phyloP scores from a whole-genome alignment of 2,329 filamentous ascomycete genomes.

The Verticillium tricorpus region DNA sequence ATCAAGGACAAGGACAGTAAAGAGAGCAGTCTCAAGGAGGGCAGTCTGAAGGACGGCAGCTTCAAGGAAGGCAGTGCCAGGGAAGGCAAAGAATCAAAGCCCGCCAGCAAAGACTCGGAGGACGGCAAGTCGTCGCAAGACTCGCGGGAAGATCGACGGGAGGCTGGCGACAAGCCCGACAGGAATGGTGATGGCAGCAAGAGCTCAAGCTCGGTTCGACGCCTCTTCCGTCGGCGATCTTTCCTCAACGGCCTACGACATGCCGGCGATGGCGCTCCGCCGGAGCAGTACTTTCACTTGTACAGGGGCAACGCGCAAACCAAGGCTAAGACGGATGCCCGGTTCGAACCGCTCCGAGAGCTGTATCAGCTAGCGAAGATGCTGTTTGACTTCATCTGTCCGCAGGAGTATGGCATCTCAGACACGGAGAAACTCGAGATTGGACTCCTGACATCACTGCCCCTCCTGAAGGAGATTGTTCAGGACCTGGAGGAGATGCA shows the following conservation, averaged over 20 bases:
- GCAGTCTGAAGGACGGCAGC: conserved; percentile 5
- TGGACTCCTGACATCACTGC: conserved; percentile 86
- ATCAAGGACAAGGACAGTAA: conserved; percentile 25
- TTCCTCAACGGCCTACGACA: conserved; percentile 51
- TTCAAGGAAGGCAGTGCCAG: conserved; percentile 22
- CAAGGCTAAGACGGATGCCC: conserved; percentile 76
- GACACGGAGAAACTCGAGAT: conserved; percentile 98
- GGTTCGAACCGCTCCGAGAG: conserved; percentile 84
- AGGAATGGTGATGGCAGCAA: conserved; percentile 27
- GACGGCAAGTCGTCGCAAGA: conserved; percentile 35
- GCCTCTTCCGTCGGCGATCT: conserved; percentile 57
- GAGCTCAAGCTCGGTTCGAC: conserved; percentile 28
- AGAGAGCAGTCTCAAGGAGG: conserved; percentile 13
- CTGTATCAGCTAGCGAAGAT: conserved; percentile 92
- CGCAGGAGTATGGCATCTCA: conserved; percentile 95
- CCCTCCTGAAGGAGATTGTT: conserved; percentile 93
- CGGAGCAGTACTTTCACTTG: conserved; percentile 82
- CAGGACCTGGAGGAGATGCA: conserved; percentile 96
- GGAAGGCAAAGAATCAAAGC: conserved; percentile 34
- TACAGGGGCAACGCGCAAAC: conserved; percentile 72
- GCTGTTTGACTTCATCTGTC: conserved; percentile 96
- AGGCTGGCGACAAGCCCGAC: conserved; percentile 29
- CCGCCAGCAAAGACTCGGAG: conserved; percentile 31
- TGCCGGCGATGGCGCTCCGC: conserved; percentile 49
- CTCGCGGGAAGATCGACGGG: conserved; percentile 22